Percentiles rank a stretch among this genome's conserved stretches.
Conservation (phyloP, 1,284 basidiomycete genomes). For the Irpex sp. region DNA sequence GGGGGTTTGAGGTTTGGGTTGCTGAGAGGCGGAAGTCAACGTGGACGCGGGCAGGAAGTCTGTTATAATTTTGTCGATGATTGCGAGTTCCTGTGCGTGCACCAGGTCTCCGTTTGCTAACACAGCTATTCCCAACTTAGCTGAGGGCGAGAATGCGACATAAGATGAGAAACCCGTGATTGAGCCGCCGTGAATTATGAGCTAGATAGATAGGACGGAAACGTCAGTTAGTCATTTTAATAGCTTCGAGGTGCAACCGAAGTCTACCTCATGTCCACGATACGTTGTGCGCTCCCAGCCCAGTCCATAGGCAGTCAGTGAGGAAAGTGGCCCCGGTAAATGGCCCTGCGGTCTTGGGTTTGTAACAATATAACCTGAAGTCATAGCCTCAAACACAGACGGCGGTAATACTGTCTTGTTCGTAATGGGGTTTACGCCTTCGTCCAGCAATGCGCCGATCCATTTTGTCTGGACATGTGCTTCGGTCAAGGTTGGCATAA, state of each 20-base stretch:
- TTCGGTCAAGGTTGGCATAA: neutral
- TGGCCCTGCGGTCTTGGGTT: too few relatives aligned
- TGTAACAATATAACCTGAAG: slow-evolving; percentile 15
- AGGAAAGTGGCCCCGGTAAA: neutral
- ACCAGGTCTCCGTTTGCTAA: slow-evolving; percentile 29
- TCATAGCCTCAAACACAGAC: slow-evolving; percentile 21
- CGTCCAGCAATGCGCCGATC: slow-evolving; percentile 24
- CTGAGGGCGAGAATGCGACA: slow-evolving; percentile 24
- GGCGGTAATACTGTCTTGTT: slow-evolving; percentile 22
- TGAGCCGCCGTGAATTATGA: slow-evolving; percentile 13
- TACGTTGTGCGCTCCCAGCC: slow-evolving; percentile 24
- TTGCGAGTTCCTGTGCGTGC: too few relatives aligned
- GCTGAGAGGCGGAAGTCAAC: neutral
- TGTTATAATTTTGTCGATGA: too few relatives aligned
- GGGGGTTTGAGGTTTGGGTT: too few relatives aligned
- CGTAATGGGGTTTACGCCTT: slow-evolving; percentile 21
- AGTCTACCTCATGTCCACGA: slow-evolving; percentile 20
- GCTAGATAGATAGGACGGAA: slow-evolving; percentile 12
- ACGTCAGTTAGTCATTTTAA: too few relatives aligned
- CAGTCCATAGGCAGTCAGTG: slow-evolving; percentile 21
- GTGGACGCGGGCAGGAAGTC: slow-evolving; percentile 13
- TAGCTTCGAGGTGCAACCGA: too few relatives aligned
- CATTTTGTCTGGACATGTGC: slow-evolving; percentile 23
- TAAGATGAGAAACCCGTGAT: slow-evolving; percentile 36
- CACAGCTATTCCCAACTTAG: slow-evolving; percentile 34